Percentiles rank a stretch among this genome's conserved stretches.
Evolutionary conservation across 352 stramenopile genomes (phyloP).

Genomic region (Pythium insidiosum): DNA sequence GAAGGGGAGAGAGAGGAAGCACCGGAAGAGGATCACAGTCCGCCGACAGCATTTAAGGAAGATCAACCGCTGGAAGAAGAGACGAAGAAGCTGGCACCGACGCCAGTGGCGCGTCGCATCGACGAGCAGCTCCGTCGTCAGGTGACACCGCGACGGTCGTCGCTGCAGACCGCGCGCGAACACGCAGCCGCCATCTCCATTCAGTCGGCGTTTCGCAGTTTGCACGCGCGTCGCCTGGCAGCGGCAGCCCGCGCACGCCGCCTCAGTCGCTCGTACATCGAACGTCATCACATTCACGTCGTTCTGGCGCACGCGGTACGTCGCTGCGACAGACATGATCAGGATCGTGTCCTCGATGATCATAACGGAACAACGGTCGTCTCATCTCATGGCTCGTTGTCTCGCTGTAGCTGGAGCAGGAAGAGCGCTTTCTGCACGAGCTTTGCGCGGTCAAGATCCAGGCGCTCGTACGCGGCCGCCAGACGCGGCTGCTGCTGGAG

Average conservation of each 20-base stretch:
- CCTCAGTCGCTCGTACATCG: constrained; percentile 57
- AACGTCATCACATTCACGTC: constrained; percentile 40
- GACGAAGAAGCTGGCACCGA: no score
- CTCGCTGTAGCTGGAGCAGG: constrained; percentile 20
- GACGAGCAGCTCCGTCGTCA: not conserved
- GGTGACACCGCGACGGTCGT: not conserved
- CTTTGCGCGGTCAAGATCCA: constrained; percentile 54
- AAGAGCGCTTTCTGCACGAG: constrained; percentile 38
- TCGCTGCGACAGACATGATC: no score
- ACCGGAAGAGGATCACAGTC: no score
- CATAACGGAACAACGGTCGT: not conserved
- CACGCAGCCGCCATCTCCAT: constrained; percentile 24
- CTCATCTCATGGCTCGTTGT: not conserved
- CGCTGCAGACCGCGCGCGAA: not conserved
- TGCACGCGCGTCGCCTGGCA: constrained; percentile 15
- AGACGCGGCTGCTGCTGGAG: constrained; percentile 44
- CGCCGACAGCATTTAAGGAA: no score
- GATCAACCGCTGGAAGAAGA: no score
- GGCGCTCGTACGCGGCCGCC: constrained; percentile 43
- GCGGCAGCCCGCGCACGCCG: constrained; percentile 18
- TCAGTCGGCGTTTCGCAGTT: constrained; percentile 25
- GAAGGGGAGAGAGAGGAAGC: constrained; percentile 1
- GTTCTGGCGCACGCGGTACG: constrained; percentile 38
- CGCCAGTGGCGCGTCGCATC: no score
- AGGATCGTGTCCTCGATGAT: no score